Conservation (phyloP, 2,329 filamentous ascomycete species). For the Tolypocladium tropicale region DNA sequence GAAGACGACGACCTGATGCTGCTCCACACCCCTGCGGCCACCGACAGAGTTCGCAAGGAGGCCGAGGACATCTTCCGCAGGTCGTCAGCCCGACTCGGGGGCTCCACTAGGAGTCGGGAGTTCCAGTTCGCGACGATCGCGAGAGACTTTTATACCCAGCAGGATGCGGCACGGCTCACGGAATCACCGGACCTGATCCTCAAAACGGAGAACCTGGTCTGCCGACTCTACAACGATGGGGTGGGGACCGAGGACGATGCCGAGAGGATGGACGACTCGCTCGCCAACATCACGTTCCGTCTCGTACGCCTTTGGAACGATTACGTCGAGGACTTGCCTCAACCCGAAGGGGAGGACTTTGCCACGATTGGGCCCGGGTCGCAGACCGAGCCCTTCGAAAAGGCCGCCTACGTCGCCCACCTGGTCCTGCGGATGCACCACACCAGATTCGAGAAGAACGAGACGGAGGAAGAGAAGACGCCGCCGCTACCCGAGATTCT, state of each 20-base stretch:
- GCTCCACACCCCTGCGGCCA: conserved; percentile 44
- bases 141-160: conserved; percentile 51
- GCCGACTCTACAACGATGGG: conserved; percentile 52
- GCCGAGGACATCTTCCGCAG: conserved; percentile 46
- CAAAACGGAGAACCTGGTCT: conserved; percentile 62
- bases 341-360: conserved; percentile 40
- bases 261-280: conserved; percentile 43
- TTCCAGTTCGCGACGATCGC: conserved; percentile 62
- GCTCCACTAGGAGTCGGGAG: conserved; percentile 35
- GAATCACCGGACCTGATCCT: conserved; percentile 67
- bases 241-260: conserved; percentile 45
- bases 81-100: conserved; percentile 35
- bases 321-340: conserved; percentile 37
- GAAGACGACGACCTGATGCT: conserved; percentile 43
- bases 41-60: conserved; percentile 40
- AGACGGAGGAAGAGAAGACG: conserved; percentile 26
- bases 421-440: conserved; percentile 74
- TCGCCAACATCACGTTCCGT: conserved; percentile 41
- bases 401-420: conserved; percentile 69
- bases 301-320: conserved; percentile 47
- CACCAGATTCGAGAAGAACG: conserved; percentile 33
- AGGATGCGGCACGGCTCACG: conserved; percentile 48
- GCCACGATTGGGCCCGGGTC: conserved; percentile 57
- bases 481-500: conserved; percentile 64
- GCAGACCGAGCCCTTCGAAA: conserved; percentile 53